Conservation (phyloP, 2,329 filamentous ascomycete species). For the Ophiocordyceps unilateralis region DNA sequence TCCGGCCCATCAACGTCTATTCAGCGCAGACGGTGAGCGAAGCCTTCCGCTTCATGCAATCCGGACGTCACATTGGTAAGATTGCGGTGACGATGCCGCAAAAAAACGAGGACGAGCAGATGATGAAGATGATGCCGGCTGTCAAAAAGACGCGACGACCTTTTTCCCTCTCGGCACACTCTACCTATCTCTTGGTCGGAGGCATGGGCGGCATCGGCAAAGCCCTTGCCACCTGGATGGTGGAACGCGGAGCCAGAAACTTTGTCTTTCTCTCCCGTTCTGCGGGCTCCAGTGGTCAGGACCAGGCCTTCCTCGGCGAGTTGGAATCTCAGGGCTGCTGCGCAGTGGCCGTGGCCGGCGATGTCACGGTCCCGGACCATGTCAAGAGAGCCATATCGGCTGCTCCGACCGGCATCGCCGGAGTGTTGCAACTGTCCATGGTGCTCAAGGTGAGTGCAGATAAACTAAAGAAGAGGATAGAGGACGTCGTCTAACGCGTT, state of each 20-base stretch:
- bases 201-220: constrained; percentile 6
- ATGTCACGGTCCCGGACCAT: neutral
- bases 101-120: too few relatives aligned
- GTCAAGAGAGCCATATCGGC: neutral
- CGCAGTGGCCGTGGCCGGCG: neutral
- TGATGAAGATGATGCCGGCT: too few relatives aligned
- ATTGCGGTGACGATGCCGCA: constrained; percentile 4
- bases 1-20: constrained; percentile 1
- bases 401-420: neutral
- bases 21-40: constrained; percentile 2
- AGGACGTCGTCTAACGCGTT: too few relatives aligned
- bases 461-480: too few relatives aligned
- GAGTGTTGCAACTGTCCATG: neutral
- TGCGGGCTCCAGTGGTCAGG: neutral
- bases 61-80: constrained; percentile 8
- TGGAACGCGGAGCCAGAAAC: constrained; percentile 4
- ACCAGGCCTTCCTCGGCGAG: neutral
- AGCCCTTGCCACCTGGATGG: constrained; percentile 3
- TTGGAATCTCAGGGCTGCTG: neutral
- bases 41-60: constrained; percentile 8
- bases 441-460: neutral
- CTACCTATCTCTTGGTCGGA: constrained; percentile 11
- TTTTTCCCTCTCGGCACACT: neutral
- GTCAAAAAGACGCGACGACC: too few relatives aligned
- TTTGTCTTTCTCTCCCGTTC: constrained; percentile 6